Evolutionary conservation across 805 yeast species (phyloP), one percentile per base, ranked within the genome.

Genomic region (Candida maltosa): DNA sequence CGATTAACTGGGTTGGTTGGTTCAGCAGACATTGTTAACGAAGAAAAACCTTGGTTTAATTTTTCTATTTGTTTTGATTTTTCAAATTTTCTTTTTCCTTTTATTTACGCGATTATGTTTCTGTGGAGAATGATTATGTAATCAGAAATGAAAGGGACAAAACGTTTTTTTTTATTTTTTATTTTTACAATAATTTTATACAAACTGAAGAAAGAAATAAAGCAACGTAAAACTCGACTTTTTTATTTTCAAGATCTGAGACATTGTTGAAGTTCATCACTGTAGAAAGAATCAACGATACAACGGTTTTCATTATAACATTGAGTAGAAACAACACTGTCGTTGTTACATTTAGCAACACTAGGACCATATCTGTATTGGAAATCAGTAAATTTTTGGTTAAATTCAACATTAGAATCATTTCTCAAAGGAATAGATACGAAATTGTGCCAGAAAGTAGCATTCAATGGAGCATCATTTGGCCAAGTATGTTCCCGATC

Each of bases 381-480:
- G 35, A 56, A 60, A 39, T 69, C 63, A 26, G 71, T 61, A 54
- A 75, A 82, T 44, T 49, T 40, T 45, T 78, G 83, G 34, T 79
- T 68, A 44, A 65, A 56, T 2, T 55, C 65, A 23, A 64, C 58
- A 44, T 73, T 59, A 31, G 60, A 42, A 35, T 42, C 41, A 31
- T 54, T 49, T 29, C 64, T 60, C 44, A 81, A 62, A 25, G 58
- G 56, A 19, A 60, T 54, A 3, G 80, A 73, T 12, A 78, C 80
- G 32, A 44, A 24, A 16, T 30, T 54, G 38, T 78, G 76, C 87
- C 87, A 78, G 63, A 79, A 80, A n/a, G 78, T 70, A 14, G 77
- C 87, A 49, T 80, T 81, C 48, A 80, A 66, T 9, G 87, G 85
- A 10, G 81, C 64, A 6, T 52, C 42, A 10, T 38, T 44, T 15